Percentiles rank a stretch among this genome's conserved stretches.
phyloP scores from a whole-genome alignment of 2,329 filamentous ascomycete genomes.

The Ophiostoma populinum region DNA sequence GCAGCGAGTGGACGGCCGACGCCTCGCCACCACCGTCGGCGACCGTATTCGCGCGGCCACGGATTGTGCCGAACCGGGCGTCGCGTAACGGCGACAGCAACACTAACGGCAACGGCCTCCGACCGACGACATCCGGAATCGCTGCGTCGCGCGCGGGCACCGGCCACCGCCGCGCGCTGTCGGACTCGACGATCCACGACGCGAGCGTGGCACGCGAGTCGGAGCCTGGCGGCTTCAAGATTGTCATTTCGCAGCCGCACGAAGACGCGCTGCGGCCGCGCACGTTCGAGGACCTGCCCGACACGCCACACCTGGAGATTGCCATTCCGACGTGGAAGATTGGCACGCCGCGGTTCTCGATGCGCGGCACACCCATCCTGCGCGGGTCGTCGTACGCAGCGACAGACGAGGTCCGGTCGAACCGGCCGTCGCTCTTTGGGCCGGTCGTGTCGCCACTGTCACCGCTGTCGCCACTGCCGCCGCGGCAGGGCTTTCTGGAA shows the following conservation, averaged over 20 bases:
- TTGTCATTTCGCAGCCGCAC: constrained; percentile 59
- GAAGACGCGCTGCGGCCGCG: constrained; percentile 38
- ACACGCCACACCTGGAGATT: constrained; percentile 43
- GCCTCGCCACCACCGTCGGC: constrained; percentile 20
- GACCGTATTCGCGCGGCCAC: constrained; percentile 1
- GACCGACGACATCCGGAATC: constrained; percentile 3
- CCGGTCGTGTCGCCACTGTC: no score
- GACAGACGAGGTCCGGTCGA: constrained; percentile 53
- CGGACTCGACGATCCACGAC: constrained; percentile 62
- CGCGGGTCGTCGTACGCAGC: constrained; percentile 68
- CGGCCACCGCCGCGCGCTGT: constrained; percentile 46
- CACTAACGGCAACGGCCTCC: background rate
- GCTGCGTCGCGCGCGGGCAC: constrained; percentile 1
- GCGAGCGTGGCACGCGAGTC: constrained; percentile 31
- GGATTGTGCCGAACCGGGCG: background rate
- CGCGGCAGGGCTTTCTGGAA: constrained; percentile 3
- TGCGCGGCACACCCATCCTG: constrained; percentile 57
- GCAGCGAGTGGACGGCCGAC: constrained; percentile 27
- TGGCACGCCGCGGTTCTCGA: constrained; percentile 65
- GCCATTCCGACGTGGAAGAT: constrained; percentile 72
- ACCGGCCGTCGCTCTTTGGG: constrained; percentile 23
- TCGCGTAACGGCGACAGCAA: no score
- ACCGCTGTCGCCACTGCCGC: constrained; percentile 1
- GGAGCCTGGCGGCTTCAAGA: constrained; percentile 55
- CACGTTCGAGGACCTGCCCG: constrained; percentile 38